Conservation (phyloP, 192 early-diverging fungal genomes). For the Podila clonocystis region DNA sequence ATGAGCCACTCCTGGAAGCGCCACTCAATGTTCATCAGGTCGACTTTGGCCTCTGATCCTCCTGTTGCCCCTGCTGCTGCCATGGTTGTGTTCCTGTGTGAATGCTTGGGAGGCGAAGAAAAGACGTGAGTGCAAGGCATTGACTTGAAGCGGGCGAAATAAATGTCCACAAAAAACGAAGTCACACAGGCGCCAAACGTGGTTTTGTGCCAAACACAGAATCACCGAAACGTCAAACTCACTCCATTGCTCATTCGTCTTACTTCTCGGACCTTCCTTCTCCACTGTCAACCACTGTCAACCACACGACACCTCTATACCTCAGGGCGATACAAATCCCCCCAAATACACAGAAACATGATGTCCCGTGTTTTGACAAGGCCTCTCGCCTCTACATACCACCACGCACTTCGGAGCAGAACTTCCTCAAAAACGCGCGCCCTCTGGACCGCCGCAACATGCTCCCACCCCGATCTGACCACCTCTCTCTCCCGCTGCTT, state of each 20-base stretch:
- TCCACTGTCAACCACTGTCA: no score
- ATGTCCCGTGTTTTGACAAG: background rate
- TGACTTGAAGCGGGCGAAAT: no score
- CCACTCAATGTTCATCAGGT: constrained; percentile 44
- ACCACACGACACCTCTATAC: no score
- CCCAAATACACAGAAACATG: background rate
- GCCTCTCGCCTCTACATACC: background rate
- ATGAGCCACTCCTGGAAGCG: constrained; percentile 53
- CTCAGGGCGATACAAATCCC: no score
- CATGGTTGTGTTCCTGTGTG: constrained; percentile 9
- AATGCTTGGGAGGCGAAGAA: no score
- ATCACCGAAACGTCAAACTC: no score
- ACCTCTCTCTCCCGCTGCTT: constrained; percentile 32
- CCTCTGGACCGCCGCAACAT: constrained; percentile 39
- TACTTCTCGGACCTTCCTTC: no score
- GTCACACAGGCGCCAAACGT: no score
- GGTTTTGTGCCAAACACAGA: no score
- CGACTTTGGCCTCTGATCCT: background rate
- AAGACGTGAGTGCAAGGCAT: no score
- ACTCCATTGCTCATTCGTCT: no score
- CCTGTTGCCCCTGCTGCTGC: constrained; percentile 8
- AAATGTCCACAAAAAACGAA: no score
- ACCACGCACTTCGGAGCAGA: background rate
- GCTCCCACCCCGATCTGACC: constrained; percentile 36
- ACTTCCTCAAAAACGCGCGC: background rate